Evolutionary conservation across 1,284 basidiomycete species (phyloP).

Genomic region (Macrocystidia cucumis): DNA sequence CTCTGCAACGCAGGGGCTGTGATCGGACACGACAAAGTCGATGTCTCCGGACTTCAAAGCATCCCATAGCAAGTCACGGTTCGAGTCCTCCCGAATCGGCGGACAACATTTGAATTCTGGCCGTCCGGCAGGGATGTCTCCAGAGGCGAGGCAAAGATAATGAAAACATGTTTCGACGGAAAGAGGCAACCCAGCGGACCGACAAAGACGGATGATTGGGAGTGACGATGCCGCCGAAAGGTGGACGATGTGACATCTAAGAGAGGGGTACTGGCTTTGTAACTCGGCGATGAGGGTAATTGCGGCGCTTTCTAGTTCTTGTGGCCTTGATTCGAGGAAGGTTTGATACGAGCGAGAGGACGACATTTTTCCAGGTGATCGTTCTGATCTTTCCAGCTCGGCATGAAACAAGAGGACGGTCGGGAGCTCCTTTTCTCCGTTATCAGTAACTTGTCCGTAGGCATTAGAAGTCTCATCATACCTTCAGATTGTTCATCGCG

Average conservation of each 20-base stretch:
- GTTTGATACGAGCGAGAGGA: slow-evolving; percentile 53
- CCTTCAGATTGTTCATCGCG: slow-evolving; percentile 73
- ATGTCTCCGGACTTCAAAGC: slow-evolving; percentile 76
- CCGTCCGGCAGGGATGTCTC: slow-evolving; percentile 58
- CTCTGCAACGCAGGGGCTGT: slow-evolving; percentile 81
- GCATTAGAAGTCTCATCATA: slow-evolving; percentile 20
- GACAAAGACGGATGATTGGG: slow-evolving; percentile 66
- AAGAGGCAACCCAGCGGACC: slow-evolving; percentile 52
- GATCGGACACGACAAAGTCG: slow-evolving; percentile 89
- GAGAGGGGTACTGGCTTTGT: slow-evolving; percentile 49
- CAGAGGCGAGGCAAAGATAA: slow-evolving; percentile 71
- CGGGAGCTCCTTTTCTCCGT: slow-evolving; percentile 42
- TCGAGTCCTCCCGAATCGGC: slow-evolving; percentile 73
- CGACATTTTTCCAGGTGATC: slow-evolving; percentile 12
- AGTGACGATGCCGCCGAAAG: slow-evolving; percentile 81
- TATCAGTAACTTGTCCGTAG: slow-evolving; percentile 4
- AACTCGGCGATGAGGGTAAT: slow-evolving; percentile 69
- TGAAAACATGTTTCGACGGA: slow-evolving; percentile 95
- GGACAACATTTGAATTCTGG: slow-evolving; percentile 93
- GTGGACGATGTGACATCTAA: slow-evolving; percentile 91
- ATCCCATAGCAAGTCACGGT: slow-evolving; percentile 73
- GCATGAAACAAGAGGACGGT: slow-evolving; percentile 86
- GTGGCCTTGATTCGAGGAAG: slow-evolving; percentile 79
- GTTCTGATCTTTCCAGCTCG: slow-evolving; percentile 52
- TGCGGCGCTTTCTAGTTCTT: slow-evolving; percentile 69